A percentile compares a stretch with the other conserved stretches of the same genome.
Evolutionary conservation across 2,329 filamentous ascomycete genomes (phyloP).

Genomic region (Ceratocystis albifundus): DNA sequence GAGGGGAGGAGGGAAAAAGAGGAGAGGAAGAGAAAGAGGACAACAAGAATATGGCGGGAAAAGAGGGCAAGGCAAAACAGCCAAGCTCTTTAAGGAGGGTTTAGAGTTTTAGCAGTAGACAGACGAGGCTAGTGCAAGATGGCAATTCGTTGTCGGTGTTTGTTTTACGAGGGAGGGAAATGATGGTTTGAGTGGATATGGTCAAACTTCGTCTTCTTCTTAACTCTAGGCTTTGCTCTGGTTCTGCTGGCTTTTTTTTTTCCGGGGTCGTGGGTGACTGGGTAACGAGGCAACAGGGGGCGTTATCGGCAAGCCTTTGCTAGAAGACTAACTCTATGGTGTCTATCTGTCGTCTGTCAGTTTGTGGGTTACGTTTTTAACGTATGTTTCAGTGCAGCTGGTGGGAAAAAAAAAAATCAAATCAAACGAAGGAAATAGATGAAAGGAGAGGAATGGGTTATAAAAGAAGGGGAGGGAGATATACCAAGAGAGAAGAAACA

Average conservation of each 20-base stretch:
- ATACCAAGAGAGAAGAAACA: neutral
- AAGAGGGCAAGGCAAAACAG: neutral
- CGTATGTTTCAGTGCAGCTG: neutral
- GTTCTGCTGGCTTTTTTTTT: conserved; percentile 12
- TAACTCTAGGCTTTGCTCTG: neutral
- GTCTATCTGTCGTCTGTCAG: neutral
- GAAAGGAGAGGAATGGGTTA: neutral
- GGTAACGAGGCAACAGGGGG: conserved; percentile 15
- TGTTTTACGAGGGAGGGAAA: neutral
- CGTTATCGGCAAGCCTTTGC: conserved; percentile 10
- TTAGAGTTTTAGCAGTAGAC: neutral
- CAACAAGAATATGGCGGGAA: neutral
- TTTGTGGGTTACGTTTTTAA: neutral
- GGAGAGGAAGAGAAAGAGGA: neutral
- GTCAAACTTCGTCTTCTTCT: neutral
- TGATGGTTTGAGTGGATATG: neutral
- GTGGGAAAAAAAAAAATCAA: neutral
- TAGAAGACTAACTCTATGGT: neutral
- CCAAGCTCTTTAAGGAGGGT: neutral
- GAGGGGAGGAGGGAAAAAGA: neutral
- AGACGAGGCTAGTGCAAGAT: conserved; percentile 2
- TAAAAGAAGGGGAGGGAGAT: neutral
- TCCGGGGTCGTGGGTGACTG: neutral
- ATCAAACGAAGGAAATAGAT: neutral
- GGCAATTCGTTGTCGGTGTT: neutral